Evolutionary conservation across 129 eudicot genomes (phyloP).

Genomic region (Chrysanthemum seticuspe): DNA sequence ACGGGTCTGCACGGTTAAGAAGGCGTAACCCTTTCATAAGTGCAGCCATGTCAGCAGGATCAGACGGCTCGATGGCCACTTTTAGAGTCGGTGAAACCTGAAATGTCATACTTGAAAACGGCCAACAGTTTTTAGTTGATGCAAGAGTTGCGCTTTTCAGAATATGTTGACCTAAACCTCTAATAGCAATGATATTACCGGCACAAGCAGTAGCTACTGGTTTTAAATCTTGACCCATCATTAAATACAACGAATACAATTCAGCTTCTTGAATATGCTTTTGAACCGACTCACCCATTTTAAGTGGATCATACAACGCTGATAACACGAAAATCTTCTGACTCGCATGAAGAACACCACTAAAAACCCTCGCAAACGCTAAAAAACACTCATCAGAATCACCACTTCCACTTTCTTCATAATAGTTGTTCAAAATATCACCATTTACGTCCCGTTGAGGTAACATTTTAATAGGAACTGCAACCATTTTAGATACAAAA

Average conservation of each 20-base stretch:
- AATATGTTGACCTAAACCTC: slow-evolving; percentile 95
- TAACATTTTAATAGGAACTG: slow-evolving; percentile 75
- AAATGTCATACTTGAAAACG: slow-evolving; percentile 92
- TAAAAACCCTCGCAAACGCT: slow-evolving; percentile 90
- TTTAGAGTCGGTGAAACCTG: slow-evolving; percentile 92
- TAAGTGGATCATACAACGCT: slow-evolving; percentile 82
- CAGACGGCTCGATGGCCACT: slow-evolving; percentile 95
- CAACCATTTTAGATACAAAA: slow-evolving; percentile 95
- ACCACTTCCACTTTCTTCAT: slow-evolving; percentile 52
- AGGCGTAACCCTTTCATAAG: slow-evolving; percentile 87
- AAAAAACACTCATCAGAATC: slow-evolving; percentile 90
- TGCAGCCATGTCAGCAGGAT: slow-evolving; percentile 80
- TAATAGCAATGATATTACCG: slow-evolving; percentile 83
- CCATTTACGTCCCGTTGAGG: slow-evolving; percentile 66
- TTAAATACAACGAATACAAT: slow-evolving; percentile 79
- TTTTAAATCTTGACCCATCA: slow-evolving; percentile 95
- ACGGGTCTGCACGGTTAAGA: slow-evolving; percentile 91
- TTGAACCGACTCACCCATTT: slow-evolving; percentile 50
- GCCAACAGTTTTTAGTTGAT: slow-evolving; percentile 87
- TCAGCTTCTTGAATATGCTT: slow-evolving; percentile 93
- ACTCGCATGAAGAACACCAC: slow-evolving; percentile 72
- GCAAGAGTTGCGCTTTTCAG: slow-evolving; percentile 93
- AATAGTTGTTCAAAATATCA: slow-evolving; percentile 39
- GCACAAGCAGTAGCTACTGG: slow-evolving; percentile 78
- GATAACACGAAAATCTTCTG: slow-evolving; percentile 81